Conservation (phyloP, 108 stramenopile species). For the Cyclostephanos invisitatus region DNA sequence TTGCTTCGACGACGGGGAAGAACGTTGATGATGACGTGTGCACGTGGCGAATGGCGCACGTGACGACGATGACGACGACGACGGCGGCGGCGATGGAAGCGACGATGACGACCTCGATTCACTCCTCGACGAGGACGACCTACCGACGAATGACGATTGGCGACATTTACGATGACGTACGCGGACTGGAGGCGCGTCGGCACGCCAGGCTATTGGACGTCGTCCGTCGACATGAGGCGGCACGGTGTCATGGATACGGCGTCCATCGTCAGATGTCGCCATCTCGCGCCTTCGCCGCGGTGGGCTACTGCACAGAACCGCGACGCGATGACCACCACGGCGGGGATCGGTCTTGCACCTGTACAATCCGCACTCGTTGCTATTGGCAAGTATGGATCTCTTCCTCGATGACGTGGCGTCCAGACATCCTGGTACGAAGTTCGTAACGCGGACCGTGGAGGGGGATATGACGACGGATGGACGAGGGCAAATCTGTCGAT, state of each 20-base stretch:
- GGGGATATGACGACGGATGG: slow-evolving; percentile 45
- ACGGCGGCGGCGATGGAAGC: slow-evolving; percentile 21
- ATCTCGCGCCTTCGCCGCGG: slow-evolving; percentile 57
- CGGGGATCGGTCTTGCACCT: slow-evolving; percentile 72
- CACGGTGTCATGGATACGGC: slow-evolving; percentile 75
- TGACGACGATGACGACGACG: not conserved
- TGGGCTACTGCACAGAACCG: slow-evolving; percentile 39
- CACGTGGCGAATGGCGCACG: too few relatives aligned
- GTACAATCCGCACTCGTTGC: slow-evolving; percentile 60
- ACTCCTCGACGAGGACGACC: slow-evolving; percentile 73
- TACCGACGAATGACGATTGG: not conserved
- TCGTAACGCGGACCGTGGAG: slow-evolving; percentile 53
- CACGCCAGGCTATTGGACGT: slow-evolving; percentile 64
- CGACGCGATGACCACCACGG: not conserved
- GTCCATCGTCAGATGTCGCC: slow-evolving; percentile 82
- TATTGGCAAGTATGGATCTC: slow-evolving; percentile 72
- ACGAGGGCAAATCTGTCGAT: slow-evolving; percentile 60
- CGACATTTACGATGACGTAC: too few relatives aligned
- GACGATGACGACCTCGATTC: slow-evolving; percentile 77
- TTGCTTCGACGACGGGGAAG: too few relatives aligned
- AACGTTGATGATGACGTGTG: too few relatives aligned
- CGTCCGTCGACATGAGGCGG: slow-evolving; percentile 52
- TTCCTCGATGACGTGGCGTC: slow-evolving; percentile 61
- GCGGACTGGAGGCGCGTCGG: slow-evolving; percentile 52
- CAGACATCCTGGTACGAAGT: slow-evolving; percentile 64